Evolutionary conservation across 306 rosid species (phyloP).

Genomic region (Psophocarpus tetragonolobus): DNA sequence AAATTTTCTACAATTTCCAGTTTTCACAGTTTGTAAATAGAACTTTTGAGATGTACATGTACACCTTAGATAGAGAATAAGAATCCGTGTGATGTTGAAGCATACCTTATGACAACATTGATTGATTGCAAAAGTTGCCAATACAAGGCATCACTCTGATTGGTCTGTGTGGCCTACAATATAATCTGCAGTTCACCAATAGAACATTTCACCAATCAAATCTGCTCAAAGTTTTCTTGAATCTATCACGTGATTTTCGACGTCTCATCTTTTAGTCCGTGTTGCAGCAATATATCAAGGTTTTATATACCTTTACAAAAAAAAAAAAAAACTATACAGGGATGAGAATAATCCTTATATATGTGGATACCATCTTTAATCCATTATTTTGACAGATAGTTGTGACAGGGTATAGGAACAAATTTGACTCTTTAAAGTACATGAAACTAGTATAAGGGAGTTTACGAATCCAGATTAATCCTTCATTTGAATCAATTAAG

Average conservation of each 20-base stretch:
- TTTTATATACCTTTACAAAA: too few relatives aligned
- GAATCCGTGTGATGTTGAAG: constrained; percentile 5
- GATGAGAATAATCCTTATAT: too few relatives aligned
- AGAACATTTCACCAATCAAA: neutral
- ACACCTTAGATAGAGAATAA: neutral
- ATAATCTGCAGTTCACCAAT: constrained; percentile 3
- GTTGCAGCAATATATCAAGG: neutral
- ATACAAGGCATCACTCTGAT: neutral
- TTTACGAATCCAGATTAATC: too few relatives aligned
- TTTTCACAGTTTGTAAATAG: constrained; percentile 31
- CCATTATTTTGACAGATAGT: too few relatives aligned
- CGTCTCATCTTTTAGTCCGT: neutral
- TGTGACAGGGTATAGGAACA: too few relatives aligned
- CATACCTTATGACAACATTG: neutral
- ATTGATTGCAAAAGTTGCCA: neutral
- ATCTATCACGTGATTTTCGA: neutral
- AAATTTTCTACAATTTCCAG: constrained; percentile 5
- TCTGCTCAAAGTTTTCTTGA: neutral
- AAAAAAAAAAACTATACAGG: too few relatives aligned
- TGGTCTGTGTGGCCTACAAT: neutral
- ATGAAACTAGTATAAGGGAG: too few relatives aligned
- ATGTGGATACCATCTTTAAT: too few relatives aligned
- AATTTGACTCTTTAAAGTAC: too few relatives aligned
- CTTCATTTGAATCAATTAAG: too few relatives aligned
- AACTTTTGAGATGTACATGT: constrained; percentile 36